Base-by-base conservation (phyloP, 2,329 filamentous ascomycete genomes). In the Colletotrichum sp. region DNA sequence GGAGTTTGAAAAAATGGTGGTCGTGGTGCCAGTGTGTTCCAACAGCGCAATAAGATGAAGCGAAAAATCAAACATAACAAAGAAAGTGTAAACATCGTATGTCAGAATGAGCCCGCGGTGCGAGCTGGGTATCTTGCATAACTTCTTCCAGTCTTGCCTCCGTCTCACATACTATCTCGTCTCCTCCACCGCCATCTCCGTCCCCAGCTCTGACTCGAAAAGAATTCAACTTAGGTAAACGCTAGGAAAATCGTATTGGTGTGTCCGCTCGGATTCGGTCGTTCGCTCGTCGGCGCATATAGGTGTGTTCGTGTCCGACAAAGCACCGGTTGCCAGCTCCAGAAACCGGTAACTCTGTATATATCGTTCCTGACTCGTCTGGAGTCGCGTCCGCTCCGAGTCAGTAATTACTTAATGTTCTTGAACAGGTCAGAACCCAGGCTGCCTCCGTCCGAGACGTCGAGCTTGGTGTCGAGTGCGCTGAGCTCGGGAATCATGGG, bases 401-500 rank as follows among this genome's bases (percentile, higher is more conserved):
- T 44, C 69, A 67, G 39, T 36, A 34, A 34, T 84, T 86, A 91
- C 80, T 90, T 90, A 82, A 92, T 92, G 77, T 89, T 87, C 81
- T 91, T 91, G 82, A 92, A 92, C 39, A 92, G 83, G 77, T 92
- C 90, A 75, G 84, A 83, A 67, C 89, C 89, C 36, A 90, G 83
- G 71, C 84, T 85, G 59, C 85, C 86, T 8, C 87, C 85, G 57
- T 90, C 86, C 64, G 82, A 80, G 28, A 86, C 83, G 64, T 88
- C 87, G 65, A 88, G 79, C 80, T 87, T 88, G 72, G 88, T 87
- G 79, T 90, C 87, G 71, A 92, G 84, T 65, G 88, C 86, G 79
- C 83, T 86, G 66, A 92, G 84, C 80, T 92, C 90, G 24, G 91
- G 91, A 67, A 92, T 92, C 89, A 89, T 92, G 28, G 91, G 91